Conservation (phyloP, 306 rosid genomes). For the Geum urbanum region DNA sequence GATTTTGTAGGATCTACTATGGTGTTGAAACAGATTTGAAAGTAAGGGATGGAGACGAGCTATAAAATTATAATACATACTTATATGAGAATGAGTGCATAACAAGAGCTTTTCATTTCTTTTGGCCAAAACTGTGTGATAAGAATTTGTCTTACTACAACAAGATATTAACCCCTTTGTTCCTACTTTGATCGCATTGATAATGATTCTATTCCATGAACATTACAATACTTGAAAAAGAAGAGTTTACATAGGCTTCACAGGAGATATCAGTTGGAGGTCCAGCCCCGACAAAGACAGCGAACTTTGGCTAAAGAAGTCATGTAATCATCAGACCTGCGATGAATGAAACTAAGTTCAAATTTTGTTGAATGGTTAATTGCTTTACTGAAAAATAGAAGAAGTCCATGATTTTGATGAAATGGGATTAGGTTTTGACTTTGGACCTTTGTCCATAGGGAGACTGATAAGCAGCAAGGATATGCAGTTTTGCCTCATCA, state of each 20-base stretch:
- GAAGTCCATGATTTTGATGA: neutral
- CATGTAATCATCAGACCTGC: constrained; percentile 92
- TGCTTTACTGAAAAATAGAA: neutral
- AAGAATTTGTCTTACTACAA: neutral
- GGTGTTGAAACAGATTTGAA: neutral
- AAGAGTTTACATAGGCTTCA: neutral
- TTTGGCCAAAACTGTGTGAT: neutral
- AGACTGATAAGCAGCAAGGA: constrained; percentile 71
- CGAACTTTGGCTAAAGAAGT: constrained; percentile 86
- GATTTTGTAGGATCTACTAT: neutral
- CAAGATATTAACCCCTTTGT: neutral
- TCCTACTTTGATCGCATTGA: neutral
- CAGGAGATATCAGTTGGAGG: constrained; percentile 20
- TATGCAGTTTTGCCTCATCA: constrained; percentile 57
- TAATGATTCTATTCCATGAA: neutral
- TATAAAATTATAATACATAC: too few species aligned
- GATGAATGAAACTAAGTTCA: constrained; percentile 17
- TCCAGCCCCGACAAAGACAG: constrained; percentile 74
- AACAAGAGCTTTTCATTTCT: neutral
- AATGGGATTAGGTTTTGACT: constrained; percentile 4
- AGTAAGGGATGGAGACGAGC: too few species aligned
- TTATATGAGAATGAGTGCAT: neutral
- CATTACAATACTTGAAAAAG: neutral
- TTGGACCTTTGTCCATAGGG: constrained; percentile 75
- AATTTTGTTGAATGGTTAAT: neutral